Percentiles rank a stretch among this genome's conserved stretches.
Conservation (phyloP, 2,329 filamentous ascomycete genomes). For the Periconia macrospinosa region DNA sequence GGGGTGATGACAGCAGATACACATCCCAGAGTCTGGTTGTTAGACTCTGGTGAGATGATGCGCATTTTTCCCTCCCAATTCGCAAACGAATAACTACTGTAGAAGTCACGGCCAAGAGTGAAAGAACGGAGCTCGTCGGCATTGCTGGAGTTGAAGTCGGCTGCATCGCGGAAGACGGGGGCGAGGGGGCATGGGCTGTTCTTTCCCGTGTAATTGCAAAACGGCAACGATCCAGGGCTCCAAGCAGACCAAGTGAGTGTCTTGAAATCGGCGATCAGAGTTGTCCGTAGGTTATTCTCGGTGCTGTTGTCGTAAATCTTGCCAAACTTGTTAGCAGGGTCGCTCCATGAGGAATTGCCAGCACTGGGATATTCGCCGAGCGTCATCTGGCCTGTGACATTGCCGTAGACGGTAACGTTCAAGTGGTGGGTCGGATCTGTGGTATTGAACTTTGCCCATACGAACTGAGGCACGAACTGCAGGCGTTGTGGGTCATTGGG, state of each 20-base stretch:
- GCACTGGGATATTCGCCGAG: slow-evolving; percentile 61
- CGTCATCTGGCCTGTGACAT: slow-evolving; percentile 75
- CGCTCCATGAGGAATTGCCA: slow-evolving; percentile 60
- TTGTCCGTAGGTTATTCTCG: slow-evolving; percentile 66
- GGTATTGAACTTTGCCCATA: slow-evolving; percentile 74
- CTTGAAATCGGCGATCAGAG: slow-evolving; percentile 70
- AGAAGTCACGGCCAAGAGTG: slow-evolving; percentile 72
- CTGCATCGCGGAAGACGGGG: slow-evolving; percentile 62
- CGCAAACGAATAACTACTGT: slow-evolving; percentile 82
- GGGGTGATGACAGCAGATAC: slow-evolving; percentile 83
- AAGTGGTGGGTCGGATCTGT: slow-evolving; percentile 64
- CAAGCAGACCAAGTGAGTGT: slow-evolving; percentile 78
- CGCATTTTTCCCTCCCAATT: slow-evolving; percentile 75
- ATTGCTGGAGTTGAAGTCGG: slow-evolving; percentile 54
- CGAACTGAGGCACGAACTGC: slow-evolving; percentile 76
- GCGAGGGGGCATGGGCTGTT: slow-evolving; percentile 72
- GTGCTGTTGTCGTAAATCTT: slow-evolving; percentile 74
- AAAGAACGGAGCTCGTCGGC: slow-evolving; percentile 68
- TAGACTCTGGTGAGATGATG: slow-evolving; percentile 72
- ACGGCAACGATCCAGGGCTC: slow-evolving; percentile 53
- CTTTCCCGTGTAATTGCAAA: slow-evolving; percentile 61
- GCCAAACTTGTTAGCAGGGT: slow-evolving; percentile 65
- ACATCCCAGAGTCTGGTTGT: slow-evolving; percentile 71
- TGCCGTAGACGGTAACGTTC: slow-evolving; percentile 82
- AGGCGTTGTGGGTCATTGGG: slow-evolving; percentile 61